phyloP scores from a whole-genome alignment of 108 stramenopile species.

The Cyclotella atomus region DNA sequence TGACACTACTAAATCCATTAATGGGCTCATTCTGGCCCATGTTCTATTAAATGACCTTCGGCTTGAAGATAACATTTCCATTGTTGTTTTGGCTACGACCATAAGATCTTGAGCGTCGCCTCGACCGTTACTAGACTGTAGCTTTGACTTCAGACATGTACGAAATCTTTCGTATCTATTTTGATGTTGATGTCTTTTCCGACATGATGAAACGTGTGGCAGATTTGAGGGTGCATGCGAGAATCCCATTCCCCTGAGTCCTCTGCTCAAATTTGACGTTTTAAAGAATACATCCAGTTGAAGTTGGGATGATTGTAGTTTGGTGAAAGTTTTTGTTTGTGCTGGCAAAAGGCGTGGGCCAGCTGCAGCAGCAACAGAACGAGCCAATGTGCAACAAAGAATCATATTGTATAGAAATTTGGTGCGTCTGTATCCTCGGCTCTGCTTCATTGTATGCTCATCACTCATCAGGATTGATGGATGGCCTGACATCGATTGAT shows the following conservation, averaged over 20 bases:
- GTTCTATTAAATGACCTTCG: slow-evolving; percentile 36
- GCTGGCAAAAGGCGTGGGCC: not conserved
- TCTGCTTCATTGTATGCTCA: too few species aligned
- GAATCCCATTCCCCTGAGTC: too few species aligned
- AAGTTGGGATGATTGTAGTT: too few species aligned
- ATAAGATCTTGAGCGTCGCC: not conserved
- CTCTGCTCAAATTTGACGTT: too few species aligned
- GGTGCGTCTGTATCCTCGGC: too few species aligned
- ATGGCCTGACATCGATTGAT: too few species aligned
- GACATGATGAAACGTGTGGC: too few species aligned
- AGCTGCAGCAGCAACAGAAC: not conserved
- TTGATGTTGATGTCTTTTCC: not conserved
- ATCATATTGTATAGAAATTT: not conserved
- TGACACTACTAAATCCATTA: slow-evolving; percentile 28
- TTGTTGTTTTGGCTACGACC: slow-evolving; percentile 26
- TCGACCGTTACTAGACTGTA: not conserved
- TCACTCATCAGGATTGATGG: too few species aligned
- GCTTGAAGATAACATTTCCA: slow-evolving; percentile 47
- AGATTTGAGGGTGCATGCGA: too few species aligned
- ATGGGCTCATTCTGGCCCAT: slow-evolving; percentile 39
- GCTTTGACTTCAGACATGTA: not conserved
- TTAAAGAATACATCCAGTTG: too few species aligned
- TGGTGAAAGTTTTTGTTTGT: not conserved
- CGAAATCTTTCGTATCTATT: slow-evolving; percentile 19
- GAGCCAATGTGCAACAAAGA: not conserved